These are phyloP conservation scores for Scutellaria minor DNA, from an alignment of 257 asterid species.

Conservation along the genomic window DNA sequence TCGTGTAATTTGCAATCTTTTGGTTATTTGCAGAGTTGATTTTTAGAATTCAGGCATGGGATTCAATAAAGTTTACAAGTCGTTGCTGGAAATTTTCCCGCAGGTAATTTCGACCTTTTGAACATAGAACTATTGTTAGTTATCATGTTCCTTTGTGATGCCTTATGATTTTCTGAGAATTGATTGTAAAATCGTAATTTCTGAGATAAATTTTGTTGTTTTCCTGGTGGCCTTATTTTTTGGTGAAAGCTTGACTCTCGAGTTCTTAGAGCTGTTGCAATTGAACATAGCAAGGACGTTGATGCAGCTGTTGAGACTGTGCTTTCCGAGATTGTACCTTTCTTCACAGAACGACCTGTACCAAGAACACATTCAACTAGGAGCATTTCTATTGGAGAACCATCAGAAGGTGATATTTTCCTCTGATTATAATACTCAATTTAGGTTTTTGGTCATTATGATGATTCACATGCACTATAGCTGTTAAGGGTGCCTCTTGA, in stretches of 20 bases:
- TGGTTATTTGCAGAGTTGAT: constrained; percentile 40
- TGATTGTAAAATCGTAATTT: constrained; percentile 6
- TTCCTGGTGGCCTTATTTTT: neutral
- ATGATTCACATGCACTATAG: neutral
- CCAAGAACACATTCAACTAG: constrained; percentile 36
- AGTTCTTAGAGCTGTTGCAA: constrained; percentile 77
- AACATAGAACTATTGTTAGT: neutral
- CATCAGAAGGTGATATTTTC: constrained; percentile 52
- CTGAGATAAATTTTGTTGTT: constrained; percentile 2
- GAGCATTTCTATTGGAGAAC: constrained; percentile 32
- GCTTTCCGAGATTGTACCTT: constrained; percentile 70
- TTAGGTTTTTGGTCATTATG: constrained; percentile 18
- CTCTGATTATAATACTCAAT: neutral
- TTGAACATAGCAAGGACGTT: constrained; percentile 72
- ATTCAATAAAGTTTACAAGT: constrained; percentile 40
- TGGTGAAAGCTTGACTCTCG: constrained; percentile 72
- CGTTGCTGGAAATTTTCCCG: constrained; percentile 52
- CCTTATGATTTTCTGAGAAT: neutral
- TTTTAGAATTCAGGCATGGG: constrained; percentile 44
- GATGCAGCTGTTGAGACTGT: constrained; percentile 76
- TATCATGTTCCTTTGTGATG: neutral
- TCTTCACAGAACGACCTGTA: constrained; percentile 46
- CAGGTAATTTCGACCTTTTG: constrained; percentile 43
- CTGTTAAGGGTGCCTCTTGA: too few relatives aligned
- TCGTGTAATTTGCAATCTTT: neutral